Evolutionary conservation across 2,329 filamentous ascomycete species (phyloP), one percentile per base, ranked within the genome.

Genomic region (Calonectria ilicicola): DNA sequence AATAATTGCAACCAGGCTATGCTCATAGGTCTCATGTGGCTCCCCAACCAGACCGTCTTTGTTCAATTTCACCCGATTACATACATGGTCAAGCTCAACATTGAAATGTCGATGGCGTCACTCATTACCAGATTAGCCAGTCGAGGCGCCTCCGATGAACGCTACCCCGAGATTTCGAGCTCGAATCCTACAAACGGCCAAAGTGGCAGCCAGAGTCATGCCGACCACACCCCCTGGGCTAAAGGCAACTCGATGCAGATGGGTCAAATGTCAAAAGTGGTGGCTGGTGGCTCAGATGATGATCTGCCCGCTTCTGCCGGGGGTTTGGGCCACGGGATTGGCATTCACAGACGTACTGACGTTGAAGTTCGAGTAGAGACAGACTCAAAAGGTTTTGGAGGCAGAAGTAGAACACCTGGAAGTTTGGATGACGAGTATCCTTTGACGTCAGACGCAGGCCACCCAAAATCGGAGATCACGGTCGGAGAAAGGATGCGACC

Each of bases 51-150:
- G 70, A 71, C 77, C 19, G 81, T 84, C 26, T 83, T 87, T 73
- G 85, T 89, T 38, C 87, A 89, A 74, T 88, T 89, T 76, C 87
- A 89, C 65, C 87, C 88, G 0, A 82, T 89, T 9, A 86, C 86
- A 2, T 89, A 89, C 76, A 83, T 88, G 42, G 86, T 89, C 70
- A 89, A 89, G 70, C 84, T 89, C 63, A 87, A 68, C 23, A 70
- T 70, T n/a, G 63, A 70, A 53, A 70, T 70, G 69, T 70, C 69
- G 15, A 89, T 89, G 87, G 87, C 88, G 35, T 84, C 85, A 10
- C 85, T 89, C 17, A 89, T 89, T 74, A 85, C 81, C 7, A 83
- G 83, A 19, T 38, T 70, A 14, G 63, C 69, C 2, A 62, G 65
- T 29, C 21, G 29, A 0, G 70, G 77, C 40, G 63, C 65, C 14